Base-by-base conservation (phyloP, 139 green algal species). In the Micractinium sp. region DNA sequence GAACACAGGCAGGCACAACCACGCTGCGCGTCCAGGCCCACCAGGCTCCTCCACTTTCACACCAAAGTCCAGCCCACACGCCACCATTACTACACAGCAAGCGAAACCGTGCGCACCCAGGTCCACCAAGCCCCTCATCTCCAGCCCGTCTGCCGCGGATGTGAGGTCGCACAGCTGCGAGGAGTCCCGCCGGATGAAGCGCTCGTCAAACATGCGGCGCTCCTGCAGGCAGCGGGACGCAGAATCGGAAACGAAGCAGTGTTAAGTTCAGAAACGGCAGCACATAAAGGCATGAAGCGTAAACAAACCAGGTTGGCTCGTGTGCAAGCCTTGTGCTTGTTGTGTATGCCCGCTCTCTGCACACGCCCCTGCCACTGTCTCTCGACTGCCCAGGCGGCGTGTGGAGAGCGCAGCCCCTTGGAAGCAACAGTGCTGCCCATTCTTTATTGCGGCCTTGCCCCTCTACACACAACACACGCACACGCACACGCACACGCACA, bases 131-230 rank as follows among this genome's bases (percentile, higher is more conserved):
- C 91, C 90, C 71, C 94, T 92, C 91, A 97, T 93, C 36, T 94
- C 93, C 83, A 97, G 87, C 27, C 73, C 89, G 81, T 97, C 95
- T 2, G 95, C 94, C 3, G 94, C 95, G 2, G 86, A 92, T 4
- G 95, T 97, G 31, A 97, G 92, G 90, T 97, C 93, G 88, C 95
- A 97, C 61, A 97, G 89, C 29, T 84, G 87, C 31, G 86, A 76
- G 2, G 95, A 95, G 82, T 97, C 94, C 47, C 95, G 79, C 4
- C 91, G 89, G 27, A 96, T 92, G 67, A 96, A 96, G 81, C 92
- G 92, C 79, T 97, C 95, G 67, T 97, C 94, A 91, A 95, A 96
- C 29, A 94, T 69, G 88, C 95, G 95, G 19, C 94, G 92, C 85
- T 97, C 95, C 94, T 92, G 90, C 27, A 36, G 19, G 18, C 12